phyloP scores from a whole-genome alignment of 1,284 basidiomycete species.

The Naganishia albida region DNA sequence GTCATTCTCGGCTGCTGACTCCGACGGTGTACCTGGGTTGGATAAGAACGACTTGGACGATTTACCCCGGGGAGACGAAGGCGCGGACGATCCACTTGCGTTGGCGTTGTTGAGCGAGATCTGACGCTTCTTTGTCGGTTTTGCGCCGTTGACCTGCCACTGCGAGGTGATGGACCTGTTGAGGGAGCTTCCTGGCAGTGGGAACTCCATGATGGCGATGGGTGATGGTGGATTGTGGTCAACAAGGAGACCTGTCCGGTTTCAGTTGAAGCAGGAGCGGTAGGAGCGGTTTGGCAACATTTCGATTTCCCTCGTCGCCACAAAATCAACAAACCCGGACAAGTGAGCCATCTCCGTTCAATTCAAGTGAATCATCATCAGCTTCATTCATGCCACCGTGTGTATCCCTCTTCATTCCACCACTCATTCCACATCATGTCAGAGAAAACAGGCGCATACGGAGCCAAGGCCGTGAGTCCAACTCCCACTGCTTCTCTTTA shows the following conservation, averaged over 20 bases:
- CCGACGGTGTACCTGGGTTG: slow-evolving; percentile 2
- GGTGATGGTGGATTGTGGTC: not conserved
- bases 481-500: not conserved
- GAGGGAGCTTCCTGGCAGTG: slow-evolving; percentile 30
- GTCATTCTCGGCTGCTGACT: slow-evolving; percentile 2
- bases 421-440: slow-evolving; percentile 14
- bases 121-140: slow-evolving; percentile 21
- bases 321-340: slow-evolving; percentile 29
- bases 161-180: slow-evolving; percentile 34
- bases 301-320: slow-evolving; percentile 2
- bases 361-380: too few species aligned
- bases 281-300: not conserved
- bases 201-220: slow-evolving; percentile 30
- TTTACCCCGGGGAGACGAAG: slow-evolving; percentile 18
- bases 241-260: not conserved
- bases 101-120: slow-evolving; percentile 28
- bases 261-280: not conserved
- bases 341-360: not conserved
- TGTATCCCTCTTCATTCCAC: not conserved
- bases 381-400: not conserved
- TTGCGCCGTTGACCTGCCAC: slow-evolving; percentile 31
- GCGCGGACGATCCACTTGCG: slow-evolving; percentile 26
- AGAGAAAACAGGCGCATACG: slow-evolving; percentile 31
- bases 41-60: slow-evolving; percentile 13
- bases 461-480: slow-evolving; percentile 27